Evolutionary conservation across 441 rosid species (phyloP).

Genomic region (Mallotus repandus): DNA sequence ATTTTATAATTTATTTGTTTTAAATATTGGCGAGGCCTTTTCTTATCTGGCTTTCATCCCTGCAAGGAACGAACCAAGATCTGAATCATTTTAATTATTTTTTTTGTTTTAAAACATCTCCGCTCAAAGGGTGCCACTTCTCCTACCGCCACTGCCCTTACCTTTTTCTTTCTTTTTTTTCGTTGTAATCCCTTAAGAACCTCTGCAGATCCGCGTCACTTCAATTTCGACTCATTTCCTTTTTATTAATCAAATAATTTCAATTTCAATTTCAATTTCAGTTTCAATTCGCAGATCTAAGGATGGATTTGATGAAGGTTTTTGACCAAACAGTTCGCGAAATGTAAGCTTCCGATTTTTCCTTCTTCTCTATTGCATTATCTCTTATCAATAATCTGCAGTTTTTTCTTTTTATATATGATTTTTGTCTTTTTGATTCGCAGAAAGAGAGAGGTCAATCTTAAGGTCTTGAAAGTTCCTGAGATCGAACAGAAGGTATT

Average conservation of each 20-base stretch:
- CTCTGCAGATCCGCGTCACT: conserved; percentile 10
- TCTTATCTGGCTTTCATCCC: too few species aligned
- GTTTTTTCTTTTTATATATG: neutral
- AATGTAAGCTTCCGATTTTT: conserved; percentile 51
- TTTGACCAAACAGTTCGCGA: conserved; percentile 96
- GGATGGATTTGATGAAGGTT: conserved; percentile 98
- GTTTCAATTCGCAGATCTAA: conserved; percentile 33
- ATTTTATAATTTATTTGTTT: too few species aligned
- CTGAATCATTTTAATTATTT: neutral
- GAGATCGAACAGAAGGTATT: conserved; percentile 96
- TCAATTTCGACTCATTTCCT: too few species aligned
- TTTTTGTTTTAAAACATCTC: conserved; percentile 4
- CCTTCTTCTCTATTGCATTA: neutral
- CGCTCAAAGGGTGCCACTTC: conserved; percentile 2
- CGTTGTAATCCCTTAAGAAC: neutral
- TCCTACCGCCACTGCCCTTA: neutral
- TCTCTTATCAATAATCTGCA: conserved; percentile 5
- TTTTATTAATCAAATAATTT: too few species aligned
- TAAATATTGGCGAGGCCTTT: too few species aligned
- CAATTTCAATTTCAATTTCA: neutral
- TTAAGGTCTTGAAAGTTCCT: conserved; percentile 95
- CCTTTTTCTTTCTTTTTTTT: neutral
- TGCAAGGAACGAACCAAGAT: neutral
- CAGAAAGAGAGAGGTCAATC: conserved; percentile 99
- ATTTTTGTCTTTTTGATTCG: neutral